Evolutionary conservation across 2,329 filamentous ascomycete genomes (phyloP).

Genomic region (Podosphaera fusca): DNA sequence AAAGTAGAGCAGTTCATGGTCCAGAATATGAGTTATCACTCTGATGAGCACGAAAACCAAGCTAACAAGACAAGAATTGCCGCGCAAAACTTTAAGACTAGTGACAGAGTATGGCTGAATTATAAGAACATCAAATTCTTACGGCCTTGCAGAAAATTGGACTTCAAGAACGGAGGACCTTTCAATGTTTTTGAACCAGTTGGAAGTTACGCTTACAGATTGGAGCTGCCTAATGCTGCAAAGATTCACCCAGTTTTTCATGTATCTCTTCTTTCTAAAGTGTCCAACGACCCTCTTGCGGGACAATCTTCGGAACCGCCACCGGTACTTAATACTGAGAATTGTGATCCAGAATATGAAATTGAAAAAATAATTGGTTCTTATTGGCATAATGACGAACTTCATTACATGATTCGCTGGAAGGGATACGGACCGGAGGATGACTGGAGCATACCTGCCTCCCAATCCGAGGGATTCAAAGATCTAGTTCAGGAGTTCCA

Average conservation of each 20-base stretch:
- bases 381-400: too few species aligned
- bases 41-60: background rate
- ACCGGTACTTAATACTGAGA: background rate
- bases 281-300: background rate
- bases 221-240: too few species aligned
- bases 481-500: background rate
- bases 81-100: background rate
- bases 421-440: too few species aligned
- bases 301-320: background rate
- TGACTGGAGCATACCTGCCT: too few species aligned
- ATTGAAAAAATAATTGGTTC: background rate
- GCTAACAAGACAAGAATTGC: background rate
- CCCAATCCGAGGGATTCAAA: too few species aligned
- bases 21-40: background rate
- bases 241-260: background rate
- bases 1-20: background rate
- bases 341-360: background rate
- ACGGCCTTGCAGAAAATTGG: background rate
- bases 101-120: background rate
- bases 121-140: background rate
- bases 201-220: too few species aligned
- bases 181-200: too few species aligned
- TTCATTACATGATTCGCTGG: too few species aligned
- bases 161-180: background rate
- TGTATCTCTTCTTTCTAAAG: background rate